Percentiles rank a stretch among this genome's conserved stretches.
Conservation (phyloP, 169 alveolate genomes). For the Plasmodium gonderi region DNA sequence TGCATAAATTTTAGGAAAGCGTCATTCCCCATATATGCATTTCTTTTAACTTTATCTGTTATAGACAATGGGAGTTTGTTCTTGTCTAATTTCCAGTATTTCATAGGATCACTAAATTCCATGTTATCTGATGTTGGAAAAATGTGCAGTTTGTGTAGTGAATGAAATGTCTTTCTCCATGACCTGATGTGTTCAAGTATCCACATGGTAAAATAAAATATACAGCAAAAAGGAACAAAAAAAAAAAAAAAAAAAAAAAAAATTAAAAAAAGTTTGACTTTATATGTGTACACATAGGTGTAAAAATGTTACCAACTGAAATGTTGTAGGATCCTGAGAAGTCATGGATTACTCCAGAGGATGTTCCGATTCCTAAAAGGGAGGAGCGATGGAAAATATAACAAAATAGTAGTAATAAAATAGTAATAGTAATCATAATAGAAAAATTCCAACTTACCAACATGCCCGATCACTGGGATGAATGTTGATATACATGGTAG, state of each 20-base stretch:
- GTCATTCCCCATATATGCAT: background rate
- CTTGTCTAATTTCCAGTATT: conserved; percentile 51
- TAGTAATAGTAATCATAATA: background rate
- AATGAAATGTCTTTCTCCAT: too few species aligned
- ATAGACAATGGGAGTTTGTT: conserved; percentile 37
- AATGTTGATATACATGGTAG: conserved; percentile 47
- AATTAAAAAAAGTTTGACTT: background rate
- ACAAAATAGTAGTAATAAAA: background rate
- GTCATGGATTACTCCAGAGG: conserved; percentile 35
- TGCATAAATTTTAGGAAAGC: background rate
- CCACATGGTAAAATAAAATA: too few species aligned
- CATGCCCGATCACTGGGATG: conserved; percentile 50
- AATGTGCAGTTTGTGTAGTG: background rate
- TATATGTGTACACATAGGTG: background rate
- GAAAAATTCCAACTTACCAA: conserved; percentile 12
- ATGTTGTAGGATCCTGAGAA: conserved; percentile 39
- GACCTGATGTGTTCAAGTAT: too few species aligned
- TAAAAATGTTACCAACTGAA: conserved; percentile 23
- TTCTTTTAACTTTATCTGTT: conserved; percentile 31
- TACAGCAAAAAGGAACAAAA: too few species aligned
- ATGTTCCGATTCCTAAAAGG: conserved; percentile 28
- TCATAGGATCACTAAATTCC: conserved; percentile 65
- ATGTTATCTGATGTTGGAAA: conserved; percentile 20
- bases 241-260: too few species aligned
- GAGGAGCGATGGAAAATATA: background rate